Conservation (phyloP, 2,329 filamentous ascomycete species). For the Xylaria polymorpha region DNA sequence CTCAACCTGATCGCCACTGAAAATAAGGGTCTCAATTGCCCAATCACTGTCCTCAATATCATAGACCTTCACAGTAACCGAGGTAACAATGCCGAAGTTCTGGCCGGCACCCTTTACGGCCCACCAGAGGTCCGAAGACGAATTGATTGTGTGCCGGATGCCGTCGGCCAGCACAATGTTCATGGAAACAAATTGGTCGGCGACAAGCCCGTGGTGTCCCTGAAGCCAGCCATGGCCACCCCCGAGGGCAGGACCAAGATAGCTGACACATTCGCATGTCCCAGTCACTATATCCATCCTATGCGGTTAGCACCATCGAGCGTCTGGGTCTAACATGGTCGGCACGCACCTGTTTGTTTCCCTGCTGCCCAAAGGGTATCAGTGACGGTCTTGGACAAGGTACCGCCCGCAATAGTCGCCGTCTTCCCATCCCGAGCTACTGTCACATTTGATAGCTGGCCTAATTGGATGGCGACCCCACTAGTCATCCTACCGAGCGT, state of each 20-base stretch:
- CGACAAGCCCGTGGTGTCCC: conserved; percentile 39
- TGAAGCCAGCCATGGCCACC: conserved; percentile 55
- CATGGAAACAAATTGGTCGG: conserved; percentile 39
- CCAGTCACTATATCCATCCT: conserved; percentile 51
- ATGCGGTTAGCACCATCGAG: background rate
- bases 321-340: background rate
- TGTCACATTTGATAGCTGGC: conserved; percentile 45
- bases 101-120: conserved; percentile 67
- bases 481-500: conserved; percentile 15
- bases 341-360: conserved; percentile 54
- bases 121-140: conserved; percentile 66
- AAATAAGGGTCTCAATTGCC: conserved; percentile 59
- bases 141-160: conserved; percentile 51
- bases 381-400: conserved; percentile 52
- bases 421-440: conserved; percentile 49
- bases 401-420: conserved; percentile 55
- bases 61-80: conserved; percentile 61
- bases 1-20: conserved; percentile 62
- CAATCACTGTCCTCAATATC: conserved; percentile 55
- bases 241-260: conserved; percentile 57
- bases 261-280: conserved; percentile 63
- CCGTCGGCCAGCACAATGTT: conserved; percentile 34
- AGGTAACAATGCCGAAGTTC: conserved; percentile 69
- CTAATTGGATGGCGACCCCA: conserved; percentile 39
- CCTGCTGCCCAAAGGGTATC: conserved; percentile 54